phyloP scores from a whole-genome alignment of 176 grass and related monocot species.

The Juncus effusus region DNA sequence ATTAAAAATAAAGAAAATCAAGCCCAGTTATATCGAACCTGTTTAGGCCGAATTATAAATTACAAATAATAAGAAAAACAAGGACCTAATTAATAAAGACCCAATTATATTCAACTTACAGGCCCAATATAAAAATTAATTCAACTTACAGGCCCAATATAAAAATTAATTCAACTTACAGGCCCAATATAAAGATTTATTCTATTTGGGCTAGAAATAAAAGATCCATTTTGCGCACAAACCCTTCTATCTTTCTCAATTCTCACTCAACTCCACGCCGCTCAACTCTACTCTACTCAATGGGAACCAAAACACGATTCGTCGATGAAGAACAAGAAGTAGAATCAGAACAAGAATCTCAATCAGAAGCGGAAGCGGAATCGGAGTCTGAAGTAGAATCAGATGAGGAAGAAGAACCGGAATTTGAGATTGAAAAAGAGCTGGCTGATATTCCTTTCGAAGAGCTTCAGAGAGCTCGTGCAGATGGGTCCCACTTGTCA shows the following conservation, averaged over 20 bases:
- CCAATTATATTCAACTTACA: too few species aligned
- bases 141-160: not conserved
- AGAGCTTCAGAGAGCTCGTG: constrained; percentile 61
- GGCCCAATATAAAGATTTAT: not conserved
- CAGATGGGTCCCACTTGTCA: constrained; percentile 58
- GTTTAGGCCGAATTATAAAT: too few species aligned
- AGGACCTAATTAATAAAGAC: too few species aligned
- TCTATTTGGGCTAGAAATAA: not conserved
- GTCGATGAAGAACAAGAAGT: not conserved
- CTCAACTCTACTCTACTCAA: not conserved
- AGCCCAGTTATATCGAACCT: too few species aligned
- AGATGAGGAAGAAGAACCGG: constrained; percentile 35
- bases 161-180: too few species aligned
- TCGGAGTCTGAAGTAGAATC: constrained; percentile 34
- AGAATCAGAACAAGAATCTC: not conserved
- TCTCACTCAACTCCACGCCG: constrained; percentile 9
- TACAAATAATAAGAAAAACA: too few species aligned
- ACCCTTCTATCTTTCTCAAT: not conserved
- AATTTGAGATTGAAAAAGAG: constrained; percentile 49
- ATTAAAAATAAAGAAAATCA: too few species aligned
- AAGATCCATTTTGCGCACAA: too few species aligned
- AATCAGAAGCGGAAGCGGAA: not conserved
- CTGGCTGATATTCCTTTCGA: constrained; percentile 82
- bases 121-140: not conserved
- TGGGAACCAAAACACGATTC: constrained; percentile 7